Base-by-base conservation (phyloP, 2,329 filamentous ascomycete genomes). In the Thielaviopsis ethacetica region DNA sequence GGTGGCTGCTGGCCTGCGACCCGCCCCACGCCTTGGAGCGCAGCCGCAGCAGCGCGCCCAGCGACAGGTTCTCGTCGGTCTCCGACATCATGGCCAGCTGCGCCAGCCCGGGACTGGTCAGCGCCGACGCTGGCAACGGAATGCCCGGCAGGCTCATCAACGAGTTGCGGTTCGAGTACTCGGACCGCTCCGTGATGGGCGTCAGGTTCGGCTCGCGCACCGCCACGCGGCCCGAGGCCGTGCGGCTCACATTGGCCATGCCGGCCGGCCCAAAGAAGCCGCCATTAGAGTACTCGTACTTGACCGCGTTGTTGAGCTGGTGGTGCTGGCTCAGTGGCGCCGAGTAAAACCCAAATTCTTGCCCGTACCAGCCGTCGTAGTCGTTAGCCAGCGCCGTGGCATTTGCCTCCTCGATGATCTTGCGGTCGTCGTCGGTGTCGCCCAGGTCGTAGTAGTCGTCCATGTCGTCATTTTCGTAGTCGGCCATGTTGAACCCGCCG, bases 301-400 rank as follows among this genome's bases (percentile, higher is more conserved):
- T 68, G 44, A 72, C 72, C 44, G 66, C 54, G 47, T 73, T 73
- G 59, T 73, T 72, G 30, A 72, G 73, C 21, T 75, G 76, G 53
- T 75, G 68, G 47, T 70, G 71, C 12, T 72, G 68, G 17, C 68
- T 68, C 5, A 71, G 64, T 0, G 81, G 79, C 1, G 76, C 75
- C 1, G 91, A 89, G 69, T 95, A 98, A 69, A 98, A 98, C 0
- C 90, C 91, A 67, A 98, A 98, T 68, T 98, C 93, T 64, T 90
- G 85, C 0, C 93, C 93, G 67, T 98, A 98, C 74, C 93, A 94
- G 0, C 89, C 91, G 63, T 96, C 91, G 6, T 85, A 85, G 66
- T 98, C 93, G 64, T 89, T 91, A 53, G 93, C 91, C 7, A 98
- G 76, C 1, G 87, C 93, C 68, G 93, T 91, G 0, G 91, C 91